phyloP scores from a whole-genome alignment of 73 alveolate genomes.

The Paramecium tetraurelia region DNA sequence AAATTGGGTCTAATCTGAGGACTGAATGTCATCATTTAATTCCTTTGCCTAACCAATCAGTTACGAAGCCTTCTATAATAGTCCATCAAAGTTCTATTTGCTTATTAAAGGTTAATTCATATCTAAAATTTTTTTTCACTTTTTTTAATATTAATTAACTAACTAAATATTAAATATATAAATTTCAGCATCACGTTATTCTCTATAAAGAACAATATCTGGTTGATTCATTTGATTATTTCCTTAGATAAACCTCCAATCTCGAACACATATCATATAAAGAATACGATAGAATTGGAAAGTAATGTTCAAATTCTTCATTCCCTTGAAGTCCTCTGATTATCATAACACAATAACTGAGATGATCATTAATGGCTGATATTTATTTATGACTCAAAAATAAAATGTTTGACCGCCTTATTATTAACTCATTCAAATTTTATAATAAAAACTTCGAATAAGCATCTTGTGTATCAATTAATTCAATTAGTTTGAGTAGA shows the following conservation, averaged over 20 bases:
- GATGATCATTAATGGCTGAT: neutral
- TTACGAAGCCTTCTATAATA: neutral
- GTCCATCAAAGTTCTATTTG: neutral
- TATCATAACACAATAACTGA: neutral
- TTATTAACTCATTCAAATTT: neutral
- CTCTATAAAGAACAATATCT: neutral
- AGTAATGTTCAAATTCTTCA: neutral
- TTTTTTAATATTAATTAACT: neutral
- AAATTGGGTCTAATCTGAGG: neutral
- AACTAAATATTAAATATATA: neutral
- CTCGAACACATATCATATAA: neutral
- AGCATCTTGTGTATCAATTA: neutral
- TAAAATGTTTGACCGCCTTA: neutral
- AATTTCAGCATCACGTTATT: neutral
- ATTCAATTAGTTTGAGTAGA: neutral
- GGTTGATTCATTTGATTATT: neutral
- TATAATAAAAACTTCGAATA: neutral
- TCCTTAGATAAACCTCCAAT: neutral
- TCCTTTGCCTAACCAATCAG: neutral
- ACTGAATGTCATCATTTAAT: neutral
- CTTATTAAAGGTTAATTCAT: neutral
- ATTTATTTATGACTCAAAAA: neutral
- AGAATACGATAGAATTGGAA: neutral
- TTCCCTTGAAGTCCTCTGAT: neutral
- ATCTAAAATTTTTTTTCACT: neutral